Base-by-base conservation (phyloP, 495 filamentous ascomycete species). In the Aspergillus egyptiacus region DNA sequence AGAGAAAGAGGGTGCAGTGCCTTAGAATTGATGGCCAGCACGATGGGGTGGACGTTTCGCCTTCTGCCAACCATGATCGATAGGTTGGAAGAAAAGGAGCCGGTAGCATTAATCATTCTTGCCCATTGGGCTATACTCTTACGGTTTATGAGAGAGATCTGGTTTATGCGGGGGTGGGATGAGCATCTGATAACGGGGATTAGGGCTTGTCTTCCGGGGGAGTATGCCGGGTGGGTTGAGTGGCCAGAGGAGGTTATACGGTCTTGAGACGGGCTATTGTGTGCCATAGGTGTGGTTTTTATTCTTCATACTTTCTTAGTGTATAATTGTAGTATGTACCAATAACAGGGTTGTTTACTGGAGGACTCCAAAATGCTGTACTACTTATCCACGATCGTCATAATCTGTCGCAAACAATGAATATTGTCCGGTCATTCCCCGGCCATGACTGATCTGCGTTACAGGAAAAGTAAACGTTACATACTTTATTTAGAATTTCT, bases 61-160 rank as follows among this genome's bases (percentile, higher is more conserved):
- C 55, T 65, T 2, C 62, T 61, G 1, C 61, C 60, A 2, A 49
- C 46, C 18, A 67, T 71, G 44, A 55, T 72, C 6, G 39, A 33
- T 2, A 44, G 43, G 5, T 46, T 76, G 24, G 59, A 72, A 43
- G 46, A 59, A 19, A 64, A 63, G 35, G 63, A 72, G 5, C 62
- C 69, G 3, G 35, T 62, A 31, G 62, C 68, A 3, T 36, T 77
- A 15, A 56, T 69, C 2, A 57, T 75, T 1, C 50, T 75, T 13
- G 64, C 67, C 1, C 58, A 72, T 49, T 77, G 68, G 60, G 64
- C 58, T 33, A 64, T 73, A 7, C 35, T 75, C 10, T 41, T 73
- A 22, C 54, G 56, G 35, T 61, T 60, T 37, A 72, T 68, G 63
- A 46, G 60, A 3, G 51, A 53, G 5, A 44, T 52, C 0, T 73